Conservation (phyloP, 106 monocot genomes). For the Gastrodia elata region DNA sequence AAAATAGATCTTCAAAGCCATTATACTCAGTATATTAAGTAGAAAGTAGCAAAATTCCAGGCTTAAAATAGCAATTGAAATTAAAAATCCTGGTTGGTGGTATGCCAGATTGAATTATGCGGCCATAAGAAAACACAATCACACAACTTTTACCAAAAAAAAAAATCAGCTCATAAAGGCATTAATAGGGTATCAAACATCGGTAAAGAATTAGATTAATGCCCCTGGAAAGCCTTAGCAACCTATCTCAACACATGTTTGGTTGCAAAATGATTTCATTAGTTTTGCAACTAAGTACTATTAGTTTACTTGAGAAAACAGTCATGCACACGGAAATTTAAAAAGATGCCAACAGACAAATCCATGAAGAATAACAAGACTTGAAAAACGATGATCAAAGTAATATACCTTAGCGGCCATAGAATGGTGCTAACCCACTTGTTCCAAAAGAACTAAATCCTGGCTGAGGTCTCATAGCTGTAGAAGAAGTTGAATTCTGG, state of each 20-base stretch:
- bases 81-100: not conserved
- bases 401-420: constrained; percentile 22
- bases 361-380: not conserved
- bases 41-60: not conserved
- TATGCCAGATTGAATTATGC: not conserved
- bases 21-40: not conserved
- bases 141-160: not conserved
- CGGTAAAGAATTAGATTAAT: not conserved
- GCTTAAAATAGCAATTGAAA: not conserved
- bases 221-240: not conserved
- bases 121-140: not conserved
- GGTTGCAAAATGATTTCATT: not conserved
- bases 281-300: not conserved
- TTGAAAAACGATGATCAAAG: not conserved
- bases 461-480: constrained; percentile 12
- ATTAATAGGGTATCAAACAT: not conserved
- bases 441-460: constrained; percentile 10
- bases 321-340: not conserved
- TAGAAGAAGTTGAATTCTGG: constrained; percentile 15
- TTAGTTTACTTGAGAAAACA: not conserved
- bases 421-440: constrained; percentile 20
- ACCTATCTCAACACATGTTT: not conserved
- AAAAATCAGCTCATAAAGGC: not conserved
- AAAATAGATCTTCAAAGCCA: not conserved
- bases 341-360: not conserved